Evolutionary conservation across 192 early-diverging fungal species (phyloP).

Genomic region (Dimargaris xerosporica): DNA sequence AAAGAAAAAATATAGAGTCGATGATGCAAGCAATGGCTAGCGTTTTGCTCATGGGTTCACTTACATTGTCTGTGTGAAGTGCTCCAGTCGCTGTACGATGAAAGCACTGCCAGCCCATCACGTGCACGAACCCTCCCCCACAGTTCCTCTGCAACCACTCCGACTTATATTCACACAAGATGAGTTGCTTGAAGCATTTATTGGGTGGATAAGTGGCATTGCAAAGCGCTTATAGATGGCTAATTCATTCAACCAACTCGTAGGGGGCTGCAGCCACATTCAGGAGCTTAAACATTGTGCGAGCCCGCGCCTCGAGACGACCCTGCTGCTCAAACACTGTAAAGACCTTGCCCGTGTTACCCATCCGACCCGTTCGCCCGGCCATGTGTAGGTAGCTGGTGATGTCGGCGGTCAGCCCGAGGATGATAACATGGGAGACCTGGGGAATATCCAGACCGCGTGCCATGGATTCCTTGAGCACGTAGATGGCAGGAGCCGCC

Average conservation of each 20-base stretch:
- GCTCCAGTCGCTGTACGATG: no score
- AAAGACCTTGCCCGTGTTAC: slow-evolving; percentile 18
- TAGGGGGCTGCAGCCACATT: not conserved
- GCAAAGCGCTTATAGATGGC: no score
- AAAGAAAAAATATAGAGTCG: no score
- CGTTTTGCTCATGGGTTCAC: no score
- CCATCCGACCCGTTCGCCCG: slow-evolving; percentile 69
- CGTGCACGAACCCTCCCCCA: no score
- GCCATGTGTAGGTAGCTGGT: slow-evolving; percentile 77
- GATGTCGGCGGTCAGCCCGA: slow-evolving; percentile 52
- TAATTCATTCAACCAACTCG: slow-evolving; percentile 7
- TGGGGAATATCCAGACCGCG: slow-evolving; percentile 73
- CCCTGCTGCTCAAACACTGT: not conserved
- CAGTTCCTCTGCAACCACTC: no score
- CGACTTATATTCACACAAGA: no score
- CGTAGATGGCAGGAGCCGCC: slow-evolving; percentile 19
- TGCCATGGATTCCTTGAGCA: slow-evolving; percentile 59
- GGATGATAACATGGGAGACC: slow-evolving; percentile 65
- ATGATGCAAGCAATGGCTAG: no score
- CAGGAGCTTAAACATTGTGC: not conserved
- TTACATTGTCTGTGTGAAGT: no score
- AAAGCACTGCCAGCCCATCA: no score
- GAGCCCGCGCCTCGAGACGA: not conserved
- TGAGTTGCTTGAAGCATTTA: no score
- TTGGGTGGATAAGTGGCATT: no score